Evolutionary conservation across 768 basidiomycete species (phyloP).

Genomic region (Chalciporus pseudorubinellus): DNA sequence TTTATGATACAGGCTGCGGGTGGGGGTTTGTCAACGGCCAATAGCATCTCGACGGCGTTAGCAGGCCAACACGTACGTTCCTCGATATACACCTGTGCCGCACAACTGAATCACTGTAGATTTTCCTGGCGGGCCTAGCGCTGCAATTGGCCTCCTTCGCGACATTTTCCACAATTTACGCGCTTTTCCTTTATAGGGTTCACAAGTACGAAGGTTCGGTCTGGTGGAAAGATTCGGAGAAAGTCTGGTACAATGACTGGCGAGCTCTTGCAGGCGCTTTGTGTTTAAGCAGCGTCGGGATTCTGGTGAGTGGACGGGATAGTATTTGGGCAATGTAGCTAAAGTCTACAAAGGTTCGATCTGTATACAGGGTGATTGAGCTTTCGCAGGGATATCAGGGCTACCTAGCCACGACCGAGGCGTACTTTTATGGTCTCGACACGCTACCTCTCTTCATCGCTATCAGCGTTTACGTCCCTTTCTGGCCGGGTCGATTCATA

Average conservation of each 20-base stretch:
- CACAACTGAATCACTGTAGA: constrained; percentile 45
- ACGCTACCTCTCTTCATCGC: constrained; percentile 65
- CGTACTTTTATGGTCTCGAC: constrained; percentile 65
- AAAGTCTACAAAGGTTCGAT: constrained; percentile 51
- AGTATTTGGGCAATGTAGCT: neutral
- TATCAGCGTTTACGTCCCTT: constrained; percentile 50
- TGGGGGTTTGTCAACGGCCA: neutral
- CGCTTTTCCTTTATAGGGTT: constrained; percentile 50
- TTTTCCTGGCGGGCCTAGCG: constrained; percentile 57
- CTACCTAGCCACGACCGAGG: constrained; percentile 54
- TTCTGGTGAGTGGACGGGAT: constrained; percentile 47
- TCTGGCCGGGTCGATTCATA: constrained; percentile 68
- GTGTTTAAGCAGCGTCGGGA: constrained; percentile 56
- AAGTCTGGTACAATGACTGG: constrained; percentile 56
- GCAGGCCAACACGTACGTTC: constrained; percentile 38
- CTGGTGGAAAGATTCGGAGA: neutral
- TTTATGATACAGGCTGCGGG: constrained; percentile 59
- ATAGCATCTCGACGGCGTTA: constrained; percentile 46
- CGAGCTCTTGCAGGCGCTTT: constrained; percentile 50
- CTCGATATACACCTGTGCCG: neutral
- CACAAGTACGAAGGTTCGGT: constrained; percentile 28
- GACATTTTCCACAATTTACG: constrained; percentile 45
- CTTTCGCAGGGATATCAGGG: constrained; percentile 62
- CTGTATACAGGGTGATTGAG: constrained; percentile 58
- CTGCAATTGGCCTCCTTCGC: constrained; percentile 55